These are phyloP conservation scores for Physcomitrellopsis africana DNA, from an alignment of 225 moss, liverwort and hornwort species.

Conservation along the genomic window DNA sequence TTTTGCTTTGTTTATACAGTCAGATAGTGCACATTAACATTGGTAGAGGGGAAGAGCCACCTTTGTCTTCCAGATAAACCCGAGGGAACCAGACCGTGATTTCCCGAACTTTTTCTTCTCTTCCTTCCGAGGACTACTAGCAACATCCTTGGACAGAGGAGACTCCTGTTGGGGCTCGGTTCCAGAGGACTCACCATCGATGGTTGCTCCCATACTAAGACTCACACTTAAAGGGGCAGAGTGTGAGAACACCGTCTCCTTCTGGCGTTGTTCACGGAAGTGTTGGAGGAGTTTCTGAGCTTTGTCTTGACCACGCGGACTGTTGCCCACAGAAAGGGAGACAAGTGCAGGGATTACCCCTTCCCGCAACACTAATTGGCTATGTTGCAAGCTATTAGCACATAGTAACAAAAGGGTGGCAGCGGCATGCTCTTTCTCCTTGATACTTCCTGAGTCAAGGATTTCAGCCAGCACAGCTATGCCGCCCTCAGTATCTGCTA, in stretches of 20 bases:
- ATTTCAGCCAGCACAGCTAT: constrained; percentile 81
- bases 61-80: constrained; percentile 58
- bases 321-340: constrained; percentile 69
- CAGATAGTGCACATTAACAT: constrained; percentile 39
- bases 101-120: constrained; percentile 57
- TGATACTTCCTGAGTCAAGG: constrained; percentile 70
- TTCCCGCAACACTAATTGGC: constrained; percentile 80
- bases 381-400: constrained; percentile 68
- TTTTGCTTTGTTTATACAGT: constrained; percentile 9
- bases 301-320: constrained; percentile 76
- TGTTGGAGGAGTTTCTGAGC: constrained; percentile 80
- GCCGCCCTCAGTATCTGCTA: constrained; percentile 71
- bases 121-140: constrained; percentile 33
- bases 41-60: constrained; percentile 59
- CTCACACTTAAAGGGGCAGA: constrained; percentile 53
- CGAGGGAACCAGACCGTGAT: constrained; percentile 59
- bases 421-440: constrained; percentile 88
- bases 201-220: constrained; percentile 33
- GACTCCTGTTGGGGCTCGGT: constrained; percentile 31
- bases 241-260: constrained; percentile 59
- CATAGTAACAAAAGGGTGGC: constrained; percentile 80
- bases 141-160: constrained; percentile 26
- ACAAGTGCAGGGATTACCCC: constrained; percentile 85
- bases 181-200: constrained; percentile 23
- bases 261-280: constrained; percentile 81